Evolutionary conservation across 306 rosid species (phyloP).

Genomic region (Hippophae tibetana): DNA sequence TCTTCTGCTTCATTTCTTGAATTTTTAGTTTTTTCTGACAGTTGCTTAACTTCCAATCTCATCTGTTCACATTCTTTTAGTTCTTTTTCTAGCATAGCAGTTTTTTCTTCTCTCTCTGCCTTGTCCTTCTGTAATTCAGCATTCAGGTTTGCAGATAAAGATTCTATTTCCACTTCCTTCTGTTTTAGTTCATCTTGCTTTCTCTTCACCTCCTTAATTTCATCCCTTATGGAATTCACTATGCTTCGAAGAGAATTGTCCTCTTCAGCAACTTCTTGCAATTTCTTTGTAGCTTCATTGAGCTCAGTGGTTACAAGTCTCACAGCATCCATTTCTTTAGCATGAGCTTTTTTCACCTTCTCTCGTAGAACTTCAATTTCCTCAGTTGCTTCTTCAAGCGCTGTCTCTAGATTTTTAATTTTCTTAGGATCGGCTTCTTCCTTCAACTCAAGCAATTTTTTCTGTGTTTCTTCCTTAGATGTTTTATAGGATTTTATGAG

Average conservation of each 20-base stretch:
- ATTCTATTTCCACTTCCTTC: constrained; percentile 29
- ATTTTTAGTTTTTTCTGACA: constrained; percentile 31
- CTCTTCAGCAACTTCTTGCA: constrained; percentile 50
- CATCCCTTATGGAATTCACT: constrained; percentile 36
- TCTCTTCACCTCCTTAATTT: constrained; percentile 43
- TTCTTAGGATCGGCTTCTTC: constrained; percentile 40
- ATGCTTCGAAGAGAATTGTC: constrained; percentile 44
- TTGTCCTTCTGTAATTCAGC: constrained; percentile 18
- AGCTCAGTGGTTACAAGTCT: constrained; percentile 44
- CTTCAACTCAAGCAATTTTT: constrained; percentile 34
- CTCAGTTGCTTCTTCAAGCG: constrained; percentile 37
- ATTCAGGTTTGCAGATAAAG: constrained; percentile 22
- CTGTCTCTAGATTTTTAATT: constrained; percentile 26
- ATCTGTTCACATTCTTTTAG: constrained; percentile 8
- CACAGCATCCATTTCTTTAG: constrained; percentile 50
- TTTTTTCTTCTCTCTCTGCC: constrained; percentile 10
- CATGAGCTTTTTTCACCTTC: constrained; percentile 55
- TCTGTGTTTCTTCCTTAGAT: constrained; percentile 40
- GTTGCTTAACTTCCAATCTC: constrained; percentile 21
- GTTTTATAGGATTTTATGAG: constrained; percentile 18
- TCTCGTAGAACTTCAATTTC: constrained; percentile 54
- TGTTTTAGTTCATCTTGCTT: constrained; percentile 27
- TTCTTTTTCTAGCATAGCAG: constrained; percentile 7
- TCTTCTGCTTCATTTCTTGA: constrained; percentile 42
- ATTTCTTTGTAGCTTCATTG: constrained; percentile 47